Conservation (phyloP, 768 basidiomycete species). For the Lepiota venenata region DNA sequence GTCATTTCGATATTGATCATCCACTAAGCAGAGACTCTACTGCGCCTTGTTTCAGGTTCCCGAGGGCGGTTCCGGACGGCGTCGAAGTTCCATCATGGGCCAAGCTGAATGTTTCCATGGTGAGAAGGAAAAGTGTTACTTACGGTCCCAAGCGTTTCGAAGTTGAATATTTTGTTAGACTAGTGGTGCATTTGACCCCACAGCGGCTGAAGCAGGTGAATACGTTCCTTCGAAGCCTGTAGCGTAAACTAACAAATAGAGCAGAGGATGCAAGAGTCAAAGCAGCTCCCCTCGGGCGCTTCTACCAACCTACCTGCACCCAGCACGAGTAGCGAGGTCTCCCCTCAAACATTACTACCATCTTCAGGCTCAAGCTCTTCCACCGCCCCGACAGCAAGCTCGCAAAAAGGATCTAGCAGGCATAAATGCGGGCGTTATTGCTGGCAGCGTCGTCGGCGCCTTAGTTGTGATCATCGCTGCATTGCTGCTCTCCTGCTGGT, state of each 20-base stretch:
- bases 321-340: background rate
- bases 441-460: conserved; percentile 58
- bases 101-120: conserved; percentile 45
- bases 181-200: conserved; percentile 31
- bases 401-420: background rate
- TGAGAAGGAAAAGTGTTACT: conserved; percentile 14
- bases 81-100: conserved; percentile 56
- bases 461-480: conserved; percentile 40
- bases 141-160: background rate
- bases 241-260: background rate
- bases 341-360: conserved; percentile 5
- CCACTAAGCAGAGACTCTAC: background rate
- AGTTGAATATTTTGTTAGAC: conserved; percentile 22
- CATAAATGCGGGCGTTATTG: conserved; percentile 52
- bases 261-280: background rate
- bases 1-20: background rate
- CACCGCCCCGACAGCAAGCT: conserved; percentile 1
- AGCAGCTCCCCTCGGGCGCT: background rate
- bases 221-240: background rate
- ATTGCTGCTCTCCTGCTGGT: conserved; percentile 35
- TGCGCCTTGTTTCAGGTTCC: conserved; percentile 35
- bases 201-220: conserved; percentile 25
- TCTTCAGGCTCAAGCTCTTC: conserved; percentile 15
- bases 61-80: conserved; percentile 35
- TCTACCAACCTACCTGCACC: background rate